A percentile compares a stretch with the other conserved stretches of the same genome.
phyloP scores from a whole-genome alignment of 306 rosid species.

The Biancaea sappan region DNA sequence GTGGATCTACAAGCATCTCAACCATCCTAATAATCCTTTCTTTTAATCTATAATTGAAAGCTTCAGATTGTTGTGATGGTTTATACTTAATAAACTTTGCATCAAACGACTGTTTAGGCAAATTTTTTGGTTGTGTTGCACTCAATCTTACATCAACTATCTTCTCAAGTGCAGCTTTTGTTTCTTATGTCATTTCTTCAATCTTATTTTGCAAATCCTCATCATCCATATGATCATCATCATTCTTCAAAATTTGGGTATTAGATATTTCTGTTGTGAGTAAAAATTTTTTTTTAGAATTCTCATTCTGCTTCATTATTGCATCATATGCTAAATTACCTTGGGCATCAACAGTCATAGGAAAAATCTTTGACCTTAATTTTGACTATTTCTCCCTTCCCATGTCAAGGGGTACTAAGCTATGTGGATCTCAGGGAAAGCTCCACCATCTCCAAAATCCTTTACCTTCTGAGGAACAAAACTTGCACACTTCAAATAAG shows the following conservation, averaged over 20 bases:
- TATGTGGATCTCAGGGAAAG: constrained; percentile 86
- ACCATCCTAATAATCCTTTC: constrained; percentile 91
- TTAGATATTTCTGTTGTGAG: constrained; percentile 72
- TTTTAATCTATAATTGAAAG: constrained; percentile 85
- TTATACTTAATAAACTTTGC: constrained; percentile 82
- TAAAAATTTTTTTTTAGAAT: constrained; percentile 76
- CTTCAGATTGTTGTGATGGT: constrained; percentile 79
- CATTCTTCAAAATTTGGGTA: constrained; percentile 73
- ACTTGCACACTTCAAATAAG: constrained; percentile 74
- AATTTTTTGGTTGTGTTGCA: constrained; percentile 86
- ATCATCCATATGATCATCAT: constrained; percentile 46
- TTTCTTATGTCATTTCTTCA: constrained; percentile 75
- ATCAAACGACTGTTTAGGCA: constrained; percentile 69
- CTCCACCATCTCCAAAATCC: constrained; percentile 92
- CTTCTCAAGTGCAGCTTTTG: constrained; percentile 86
- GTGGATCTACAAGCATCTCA: constrained; percentile 93
- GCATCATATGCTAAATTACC: constrained; percentile 92
- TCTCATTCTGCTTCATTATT: constrained; percentile 83
- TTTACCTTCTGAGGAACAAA: constrained; percentile 81
- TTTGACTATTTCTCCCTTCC: constrained; percentile 64
- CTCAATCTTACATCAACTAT: constrained; percentile 82
- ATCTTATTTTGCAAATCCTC: constrained; percentile 67
- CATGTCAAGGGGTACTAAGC: constrained; percentile 91
- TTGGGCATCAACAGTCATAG: constrained; percentile 76
- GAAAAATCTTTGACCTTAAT: constrained; percentile 73